Evolutionary conservation across 2,329 filamentous ascomycete species (phyloP).

Genomic region (Phialocephala subalpina): DNA sequence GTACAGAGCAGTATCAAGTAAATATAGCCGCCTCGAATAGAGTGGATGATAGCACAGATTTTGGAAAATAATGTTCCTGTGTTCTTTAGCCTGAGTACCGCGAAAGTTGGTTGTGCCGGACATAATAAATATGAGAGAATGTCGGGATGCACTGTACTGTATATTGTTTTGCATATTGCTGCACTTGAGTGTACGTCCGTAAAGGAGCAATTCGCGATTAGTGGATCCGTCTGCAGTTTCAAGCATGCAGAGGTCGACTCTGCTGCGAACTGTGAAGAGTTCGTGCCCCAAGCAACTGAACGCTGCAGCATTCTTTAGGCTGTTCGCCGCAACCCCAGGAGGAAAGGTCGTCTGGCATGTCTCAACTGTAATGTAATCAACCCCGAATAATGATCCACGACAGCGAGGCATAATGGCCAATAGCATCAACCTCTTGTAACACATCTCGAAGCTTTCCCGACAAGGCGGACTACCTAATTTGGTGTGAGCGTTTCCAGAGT

Average conservation of each 20-base stretch:
- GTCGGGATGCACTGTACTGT: background rate
- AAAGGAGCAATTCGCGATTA: background rate
- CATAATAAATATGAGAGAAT: background rate
- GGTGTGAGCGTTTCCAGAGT: constrained; percentile 19
- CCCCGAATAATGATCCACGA: constrained; percentile 15
- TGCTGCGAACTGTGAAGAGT: background rate
- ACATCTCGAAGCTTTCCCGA: background rate
- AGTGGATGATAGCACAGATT: constrained; percentile 23
- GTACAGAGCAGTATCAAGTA: constrained; percentile 13
- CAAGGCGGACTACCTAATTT: constrained; percentile 1
- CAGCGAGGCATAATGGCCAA: constrained; percentile 1
- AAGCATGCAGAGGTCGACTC: constrained; percentile 15
- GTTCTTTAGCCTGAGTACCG: constrained; percentile 21
- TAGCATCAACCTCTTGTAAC: constrained; percentile 6
- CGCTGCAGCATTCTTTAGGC: constrained; percentile 18
- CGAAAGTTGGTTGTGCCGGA: constrained; percentile 16
- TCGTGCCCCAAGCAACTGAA: constrained; percentile 1
- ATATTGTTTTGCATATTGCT: constrained; percentile 11
- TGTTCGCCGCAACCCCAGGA: constrained; percentile 11
- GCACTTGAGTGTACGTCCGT: background rate
- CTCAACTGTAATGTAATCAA: constrained; percentile 19
- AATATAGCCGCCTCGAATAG: constrained; percentile 34
- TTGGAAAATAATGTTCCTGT: constrained; percentile 18
- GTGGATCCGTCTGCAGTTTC: constrained; percentile 4
- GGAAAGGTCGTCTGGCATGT: constrained; percentile 16